Conservation (phyloP, 148 eudicot species). For the Rhododendron vialii region DNA sequence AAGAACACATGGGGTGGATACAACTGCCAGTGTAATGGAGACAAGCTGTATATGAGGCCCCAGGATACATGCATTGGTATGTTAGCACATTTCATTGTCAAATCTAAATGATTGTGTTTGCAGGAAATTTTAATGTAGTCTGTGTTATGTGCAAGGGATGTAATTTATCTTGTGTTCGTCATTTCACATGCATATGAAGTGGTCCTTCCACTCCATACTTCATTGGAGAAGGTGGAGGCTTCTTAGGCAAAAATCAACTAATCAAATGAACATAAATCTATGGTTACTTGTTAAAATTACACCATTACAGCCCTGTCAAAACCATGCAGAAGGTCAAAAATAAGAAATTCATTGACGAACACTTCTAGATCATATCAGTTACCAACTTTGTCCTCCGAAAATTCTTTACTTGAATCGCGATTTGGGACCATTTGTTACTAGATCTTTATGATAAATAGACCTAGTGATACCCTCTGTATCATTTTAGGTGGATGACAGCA, state of each 20-base stretch:
- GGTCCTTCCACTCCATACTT: neutral
- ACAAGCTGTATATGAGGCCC: constrained; percentile 60
- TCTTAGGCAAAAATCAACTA: neutral
- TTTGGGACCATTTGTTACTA: too few relatives aligned
- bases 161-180: neutral
- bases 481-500: too few relatives aligned
- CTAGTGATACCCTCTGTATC: too few relatives aligned
- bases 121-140: neutral
- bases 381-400: too few relatives aligned
- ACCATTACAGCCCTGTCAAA: neutral
- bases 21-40: constrained; percentile 66
- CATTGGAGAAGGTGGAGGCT: neutral
- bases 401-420: too few relatives aligned
- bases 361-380: neutral
- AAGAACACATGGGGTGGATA: constrained; percentile 82
- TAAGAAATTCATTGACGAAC: neutral
- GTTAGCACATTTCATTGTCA: neutral
- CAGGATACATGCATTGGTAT: constrained; percentile 89
- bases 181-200: neutral
- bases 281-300: neutral
- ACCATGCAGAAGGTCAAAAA: neutral
- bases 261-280: neutral
- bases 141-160: neutral
- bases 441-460: too few relatives aligned
- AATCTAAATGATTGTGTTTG: neutral